These are phyloP conservation scores for Aspergillus flavus DNA, from an alignment of 2,329 filamentous ascomycete species.

Conservation along the genomic window DNA sequence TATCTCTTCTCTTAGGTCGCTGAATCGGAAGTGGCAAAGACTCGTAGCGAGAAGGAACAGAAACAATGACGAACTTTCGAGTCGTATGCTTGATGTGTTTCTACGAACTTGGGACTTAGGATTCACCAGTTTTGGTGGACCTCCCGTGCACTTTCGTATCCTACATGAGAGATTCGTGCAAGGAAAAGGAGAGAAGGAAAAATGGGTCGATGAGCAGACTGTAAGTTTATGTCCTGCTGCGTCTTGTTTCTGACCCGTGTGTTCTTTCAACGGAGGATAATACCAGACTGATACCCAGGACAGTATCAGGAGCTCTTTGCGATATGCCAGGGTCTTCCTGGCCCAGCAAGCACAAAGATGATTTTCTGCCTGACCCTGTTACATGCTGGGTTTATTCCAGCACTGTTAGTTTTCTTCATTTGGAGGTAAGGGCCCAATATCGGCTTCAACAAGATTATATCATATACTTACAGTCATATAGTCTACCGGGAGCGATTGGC, in stretches of 20 bases:
- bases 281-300: not conserved
- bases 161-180: conserved; percentile 65
- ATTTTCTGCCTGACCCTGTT: conserved; percentile 68
- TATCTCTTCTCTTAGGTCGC: not conserved
- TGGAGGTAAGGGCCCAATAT: conserved; percentile 56
- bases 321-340: conserved; percentile 67
- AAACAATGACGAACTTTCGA: conserved; percentile 11
- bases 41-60: not conserved
- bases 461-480: conserved; percentile 26
- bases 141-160: conserved; percentile 71
- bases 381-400: conserved; percentile 61
- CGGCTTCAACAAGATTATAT: too few relatives aligned
- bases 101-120: conserved; percentile 61
- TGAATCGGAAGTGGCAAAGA: not conserved
- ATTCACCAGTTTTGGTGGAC: conserved; percentile 68
- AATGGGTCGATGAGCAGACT: conserved; percentile 71
- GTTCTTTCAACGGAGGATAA: too few relatives aligned
- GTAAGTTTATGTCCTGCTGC: conserved; percentile 41
- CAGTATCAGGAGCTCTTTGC: conserved; percentile 75
- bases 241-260: not conserved
- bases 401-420: conserved; percentile 61
- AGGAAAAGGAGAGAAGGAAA: conserved; percentile 44
- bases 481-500: conserved; percentile 68
- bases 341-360: conserved; percentile 72
- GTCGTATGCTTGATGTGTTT: conserved; percentile 39